phyloP scores from a whole-genome alignment of 495 filamentous ascomycete species.

The Aspergillus avenaceus region DNA sequence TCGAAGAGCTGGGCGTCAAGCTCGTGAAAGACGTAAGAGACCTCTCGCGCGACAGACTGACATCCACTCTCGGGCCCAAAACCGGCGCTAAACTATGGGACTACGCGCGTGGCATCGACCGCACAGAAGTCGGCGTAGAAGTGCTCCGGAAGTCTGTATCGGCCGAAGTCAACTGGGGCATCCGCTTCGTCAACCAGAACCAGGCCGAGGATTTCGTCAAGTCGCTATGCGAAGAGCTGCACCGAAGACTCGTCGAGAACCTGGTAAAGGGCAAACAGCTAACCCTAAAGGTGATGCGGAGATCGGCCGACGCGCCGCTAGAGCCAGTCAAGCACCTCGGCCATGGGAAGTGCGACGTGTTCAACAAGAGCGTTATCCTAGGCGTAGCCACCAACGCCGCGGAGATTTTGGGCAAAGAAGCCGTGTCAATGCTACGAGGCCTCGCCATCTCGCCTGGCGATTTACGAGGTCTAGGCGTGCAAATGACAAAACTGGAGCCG shows the following conservation, averaged over 20 bases:
- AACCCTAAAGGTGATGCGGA: slow-evolving; percentile 89
- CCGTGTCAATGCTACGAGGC: slow-evolving; percentile 75
- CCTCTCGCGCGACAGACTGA: slow-evolving; percentile 67
- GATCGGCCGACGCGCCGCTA: slow-evolving; percentile 78
- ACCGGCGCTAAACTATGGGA: slow-evolving; percentile 90
- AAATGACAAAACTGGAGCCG: slow-evolving; percentile 87
- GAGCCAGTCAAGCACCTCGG: slow-evolving; percentile 94
- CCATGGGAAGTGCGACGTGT: slow-evolving; percentile 90
- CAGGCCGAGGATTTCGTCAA: slow-evolving; percentile 89
- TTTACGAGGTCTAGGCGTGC: slow-evolving; percentile 81
- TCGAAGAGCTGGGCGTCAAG: slow-evolving; percentile 83
- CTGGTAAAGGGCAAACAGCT: slow-evolving; percentile 81
- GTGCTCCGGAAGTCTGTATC: slow-evolving; percentile 82
- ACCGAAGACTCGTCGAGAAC: slow-evolving; percentile 74
- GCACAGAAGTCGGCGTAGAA: slow-evolving; percentile 79
- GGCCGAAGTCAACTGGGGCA: slow-evolving; percentile 97
- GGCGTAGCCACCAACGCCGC: slow-evolving; percentile 75
- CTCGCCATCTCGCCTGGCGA: slow-evolving; percentile 86
- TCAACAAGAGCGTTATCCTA: slow-evolving; percentile 79
- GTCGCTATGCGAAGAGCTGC: slow-evolving; percentile 77
- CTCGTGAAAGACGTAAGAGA: slow-evolving; percentile 77
- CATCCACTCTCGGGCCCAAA: slow-evolving; percentile 75
- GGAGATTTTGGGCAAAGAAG: slow-evolving; percentile 70
- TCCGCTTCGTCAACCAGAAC: slow-evolving; percentile 82
- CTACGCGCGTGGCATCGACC: slow-evolving; percentile 85